Percentiles rank a stretch among this genome's conserved stretches.
Evolutionary conservation across 164 flowering plant species (phyloP).

Genomic region (Vitis amurensis): DNA sequence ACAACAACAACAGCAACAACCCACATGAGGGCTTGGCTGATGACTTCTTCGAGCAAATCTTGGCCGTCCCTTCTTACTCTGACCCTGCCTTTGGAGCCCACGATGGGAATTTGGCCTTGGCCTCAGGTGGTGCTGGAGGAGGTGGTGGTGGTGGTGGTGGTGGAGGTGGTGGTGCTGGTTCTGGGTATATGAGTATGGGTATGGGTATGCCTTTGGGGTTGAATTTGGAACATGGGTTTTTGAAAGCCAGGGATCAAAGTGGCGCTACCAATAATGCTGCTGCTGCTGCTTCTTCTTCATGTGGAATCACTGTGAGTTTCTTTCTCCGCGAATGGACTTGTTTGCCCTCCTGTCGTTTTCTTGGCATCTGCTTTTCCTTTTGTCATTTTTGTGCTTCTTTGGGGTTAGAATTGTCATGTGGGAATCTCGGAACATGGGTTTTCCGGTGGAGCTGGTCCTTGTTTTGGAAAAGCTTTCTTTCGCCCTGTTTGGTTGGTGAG

Average conservation of each 20-base stretch:
- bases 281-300: constrained; percentile 16
- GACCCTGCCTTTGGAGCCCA: constrained; percentile 1
- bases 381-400: neutral
- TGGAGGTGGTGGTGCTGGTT: constrained; percentile 7
- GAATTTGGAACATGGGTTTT: constrained; percentile 37
- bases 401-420: constrained; percentile 1
- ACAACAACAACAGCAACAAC: neutral
- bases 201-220: constrained; percentile 36
- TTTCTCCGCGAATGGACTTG: neutral
- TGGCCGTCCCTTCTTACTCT: constrained; percentile 31
- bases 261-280: constrained; percentile 8
- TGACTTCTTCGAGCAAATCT: constrained; percentile 54
- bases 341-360: neutral
- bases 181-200: constrained; percentile 18
- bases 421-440: too few relatives aligned
- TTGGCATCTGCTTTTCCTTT: neutral
- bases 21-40: constrained; percentile 35
- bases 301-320: constrained; percentile 20
- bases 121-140: constrained; percentile 7
- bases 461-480: neutral
- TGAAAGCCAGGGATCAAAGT: constrained; percentile 15
- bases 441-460: neutral
- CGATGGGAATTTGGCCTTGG: too few relatives aligned
- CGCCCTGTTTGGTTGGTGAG: neutral
- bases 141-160: constrained; percentile 16